Percentiles rank a stretch among this genome's conserved stretches.
These are phyloP conservation scores for Colletotrichum theobromicola DNA, from an alignment of 2,329 filamentous ascomycete genomes.

Conservation along the genomic window DNA sequence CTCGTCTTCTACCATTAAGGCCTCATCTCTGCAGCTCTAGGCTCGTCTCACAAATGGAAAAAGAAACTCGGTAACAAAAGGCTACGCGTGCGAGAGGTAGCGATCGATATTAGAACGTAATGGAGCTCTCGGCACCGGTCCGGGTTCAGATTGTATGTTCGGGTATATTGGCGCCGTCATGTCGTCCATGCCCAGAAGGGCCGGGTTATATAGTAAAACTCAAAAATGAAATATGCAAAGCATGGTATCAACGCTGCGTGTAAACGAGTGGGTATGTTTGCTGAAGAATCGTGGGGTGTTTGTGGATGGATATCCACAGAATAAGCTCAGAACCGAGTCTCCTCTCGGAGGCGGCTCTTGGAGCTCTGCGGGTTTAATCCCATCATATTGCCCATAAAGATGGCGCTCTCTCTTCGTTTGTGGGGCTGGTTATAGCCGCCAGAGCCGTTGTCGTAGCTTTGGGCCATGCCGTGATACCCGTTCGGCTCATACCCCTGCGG, in stretches of 20 bases:
- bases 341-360: conserved; percentile 60
- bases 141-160: conserved; percentile 19
- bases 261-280: conserved; percentile 37
- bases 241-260: conserved; percentile 23
- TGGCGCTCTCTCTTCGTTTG: conserved; percentile 64
- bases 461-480: conserved; percentile 18
- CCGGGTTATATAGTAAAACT: neutral
- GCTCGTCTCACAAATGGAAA: neutral
- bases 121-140: conserved; percentile 25
- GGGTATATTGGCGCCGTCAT: conserved; percentile 19
- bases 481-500: conserved; percentile 30
- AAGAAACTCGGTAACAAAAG: neutral
- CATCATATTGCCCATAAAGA: conserved; percentile 59
- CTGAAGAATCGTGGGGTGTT: conserved; percentile 18
- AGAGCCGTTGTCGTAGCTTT: conserved; percentile 39
- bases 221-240: conserved; percentile 12
- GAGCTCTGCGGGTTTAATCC: conserved; percentile 55
- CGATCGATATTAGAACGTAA: conserved; percentile 15
- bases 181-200: conserved; percentile 2
- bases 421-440: conserved; percentile 43
- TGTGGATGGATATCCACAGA: conserved; percentile 9
- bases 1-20: neutral
- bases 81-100: neutral
- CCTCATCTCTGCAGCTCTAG: neutral
- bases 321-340: conserved; percentile 50